Evolutionary conservation across 495 filamentous ascomycete genomes (phyloP).

Genomic region (Neurospora sp.): DNA sequence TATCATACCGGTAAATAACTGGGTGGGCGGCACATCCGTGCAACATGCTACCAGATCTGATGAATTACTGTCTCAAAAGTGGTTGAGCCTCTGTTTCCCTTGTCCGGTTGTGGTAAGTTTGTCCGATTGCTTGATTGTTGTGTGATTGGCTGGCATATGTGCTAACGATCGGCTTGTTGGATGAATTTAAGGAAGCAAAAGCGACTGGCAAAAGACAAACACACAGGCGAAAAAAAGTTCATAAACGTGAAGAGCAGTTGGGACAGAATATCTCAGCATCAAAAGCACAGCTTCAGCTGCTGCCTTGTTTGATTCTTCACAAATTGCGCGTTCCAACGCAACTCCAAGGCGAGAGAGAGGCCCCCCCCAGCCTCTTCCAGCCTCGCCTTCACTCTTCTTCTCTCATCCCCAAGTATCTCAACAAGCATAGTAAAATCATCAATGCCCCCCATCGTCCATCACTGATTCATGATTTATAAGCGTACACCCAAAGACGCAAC

Average conservation of each 20-base stretch:
- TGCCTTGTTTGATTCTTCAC: neutral
- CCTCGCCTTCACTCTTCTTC: neutral
- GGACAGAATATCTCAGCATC: neutral
- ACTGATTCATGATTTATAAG: neutral
- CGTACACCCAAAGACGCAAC: neutral
- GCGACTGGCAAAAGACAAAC: neutral
- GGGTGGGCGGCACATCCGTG: neutral
- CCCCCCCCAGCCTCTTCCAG: neutral
- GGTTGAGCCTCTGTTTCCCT: neutral
- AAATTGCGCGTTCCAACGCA: neutral
- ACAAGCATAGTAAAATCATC: neutral
- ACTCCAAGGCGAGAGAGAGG: neutral
- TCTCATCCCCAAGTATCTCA: neutral
- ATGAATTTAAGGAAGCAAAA: neutral
- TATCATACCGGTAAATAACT: neutral
- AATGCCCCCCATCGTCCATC: neutral
- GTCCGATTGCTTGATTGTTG: neutral
- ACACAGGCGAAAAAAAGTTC: neutral
- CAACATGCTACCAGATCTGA: neutral
- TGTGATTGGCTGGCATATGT: neutral
- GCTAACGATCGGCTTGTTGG: neutral
- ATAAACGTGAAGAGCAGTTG: neutral
- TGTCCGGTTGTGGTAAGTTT: neutral
- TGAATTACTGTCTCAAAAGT: neutral
- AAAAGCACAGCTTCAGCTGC: neutral